Conservation (phyloP, 306 rosid species). For the Quercus wislizeni region DNA sequence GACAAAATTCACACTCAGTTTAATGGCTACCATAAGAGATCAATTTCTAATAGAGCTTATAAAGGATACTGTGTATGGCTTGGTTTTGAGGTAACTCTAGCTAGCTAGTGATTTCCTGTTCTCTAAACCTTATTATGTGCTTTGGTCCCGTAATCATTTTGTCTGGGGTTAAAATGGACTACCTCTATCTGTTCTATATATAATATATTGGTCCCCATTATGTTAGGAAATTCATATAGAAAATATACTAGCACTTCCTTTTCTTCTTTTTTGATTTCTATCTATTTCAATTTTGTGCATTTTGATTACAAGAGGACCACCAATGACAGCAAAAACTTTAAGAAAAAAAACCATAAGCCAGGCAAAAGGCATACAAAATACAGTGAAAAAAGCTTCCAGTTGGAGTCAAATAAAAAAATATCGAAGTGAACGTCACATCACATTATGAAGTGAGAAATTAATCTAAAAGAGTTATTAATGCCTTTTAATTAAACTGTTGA, state of each 20-base stretch:
- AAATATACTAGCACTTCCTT: not conserved
- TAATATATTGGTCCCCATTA: not conserved
- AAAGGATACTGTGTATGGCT: too few relatives aligned
- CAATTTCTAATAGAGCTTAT: too few relatives aligned
- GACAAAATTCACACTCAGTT: not conserved
- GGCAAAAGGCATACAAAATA: too few relatives aligned
- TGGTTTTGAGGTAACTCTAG: not conserved
- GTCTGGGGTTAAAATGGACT: conserved; percentile 1
- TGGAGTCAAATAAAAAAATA: too few relatives aligned
- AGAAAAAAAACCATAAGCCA: too few relatives aligned
- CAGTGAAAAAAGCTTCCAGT: too few relatives aligned
- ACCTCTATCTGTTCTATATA: not conserved
- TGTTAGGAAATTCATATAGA: not conserved
- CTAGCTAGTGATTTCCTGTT: not conserved
- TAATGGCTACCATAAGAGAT: not conserved
- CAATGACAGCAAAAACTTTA: not conserved
- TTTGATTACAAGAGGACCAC: not conserved
- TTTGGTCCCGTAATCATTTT: not conserved
- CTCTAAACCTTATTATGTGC: not conserved
- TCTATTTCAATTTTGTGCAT: not conserved
- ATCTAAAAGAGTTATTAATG: too few relatives aligned
- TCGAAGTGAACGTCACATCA: too few relatives aligned
- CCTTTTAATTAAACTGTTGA: too few relatives aligned
- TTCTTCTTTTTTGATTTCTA: not conserved
- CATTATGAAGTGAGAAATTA: too few relatives aligned